Base-by-base conservation (phyloP, 768 basidiomycete genomes). In the Kwoniella dejecticola region DNA sequence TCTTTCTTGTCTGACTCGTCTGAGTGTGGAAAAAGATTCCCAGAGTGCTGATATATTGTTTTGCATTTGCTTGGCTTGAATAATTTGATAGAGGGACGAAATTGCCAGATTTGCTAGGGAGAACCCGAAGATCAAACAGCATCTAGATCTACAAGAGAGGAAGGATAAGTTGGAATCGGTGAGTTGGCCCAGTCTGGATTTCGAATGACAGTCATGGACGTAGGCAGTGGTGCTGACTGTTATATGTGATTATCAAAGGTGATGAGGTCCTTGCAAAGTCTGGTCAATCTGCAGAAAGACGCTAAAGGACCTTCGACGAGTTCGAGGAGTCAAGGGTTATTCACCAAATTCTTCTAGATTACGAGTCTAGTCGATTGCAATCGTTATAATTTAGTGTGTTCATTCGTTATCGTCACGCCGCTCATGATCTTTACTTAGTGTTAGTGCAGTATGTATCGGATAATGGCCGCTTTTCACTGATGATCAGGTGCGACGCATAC, bases 161-260 rank as follows among this genome's bases (percentile, higher is more conserved):
- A 99, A 98, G 72, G 94, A 99, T 78, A 97, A 97, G 80, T 83
- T 98, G 17, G 96, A 98, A 77, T 90, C 94, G 84, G 90, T 89
- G 64, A 64, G 77, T 66, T 4, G n/a, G 10, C 38, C n/a, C 26
- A 21, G 46, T 48, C 11, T 21, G 41, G 41, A 13, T 7, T 42
- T 42, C 17, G 15, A 7, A 36, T 36, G 33, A 36, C 7, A 36
- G 7, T 15, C 15, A 36, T 36, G 19, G 41, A 19, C 10, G 10
- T 42, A 6, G 5, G 7, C 5, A 42, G 10, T 48, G 7, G 19
- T 49, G 23, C 7, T 49, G 4, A 49, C 10, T 13, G 10, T 42
- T n/a, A 42, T 42, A 42, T 69, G n/a, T n/a, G n/a, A n/a, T n/a
- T n/a, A n/a, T n/a, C n/a, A n/a, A n/a, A 91, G 89, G 91, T 94